Evolutionary conservation across 768 basidiomycete species (phyloP).

Genomic region (Lactarius vividus): DNA sequence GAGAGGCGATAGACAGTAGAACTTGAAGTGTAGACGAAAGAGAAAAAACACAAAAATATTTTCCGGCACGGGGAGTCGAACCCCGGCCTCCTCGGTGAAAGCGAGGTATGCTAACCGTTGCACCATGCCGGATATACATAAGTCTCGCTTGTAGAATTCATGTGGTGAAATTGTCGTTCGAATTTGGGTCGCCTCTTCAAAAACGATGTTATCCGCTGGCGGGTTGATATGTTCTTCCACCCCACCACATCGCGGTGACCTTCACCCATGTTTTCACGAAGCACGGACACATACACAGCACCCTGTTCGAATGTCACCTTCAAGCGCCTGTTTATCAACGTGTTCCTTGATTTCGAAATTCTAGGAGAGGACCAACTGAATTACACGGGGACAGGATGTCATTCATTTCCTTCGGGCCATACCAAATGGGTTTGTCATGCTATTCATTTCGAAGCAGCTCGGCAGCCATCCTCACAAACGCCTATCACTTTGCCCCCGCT

Average conservation of each 20-base stretch:
- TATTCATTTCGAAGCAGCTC: neutral
- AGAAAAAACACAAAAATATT: neutral
- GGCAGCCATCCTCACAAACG: neutral
- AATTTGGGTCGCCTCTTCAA: constrained; percentile 1
- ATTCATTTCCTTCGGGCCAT: neutral
- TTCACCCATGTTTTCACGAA: neutral
- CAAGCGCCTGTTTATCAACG: neutral
- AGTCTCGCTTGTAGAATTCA: neutral
- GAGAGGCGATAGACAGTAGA: neutral
- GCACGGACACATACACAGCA: neutral
- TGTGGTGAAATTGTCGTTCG: neutral
- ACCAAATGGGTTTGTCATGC: neutral
- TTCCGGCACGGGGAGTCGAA: constrained; percentile 27
- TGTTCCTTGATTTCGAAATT: neutral
- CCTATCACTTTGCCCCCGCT: neutral
- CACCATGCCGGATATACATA: constrained; percentile 23
- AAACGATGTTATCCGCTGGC: neutral
- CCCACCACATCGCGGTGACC: neutral
- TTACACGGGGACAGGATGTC: neutral
- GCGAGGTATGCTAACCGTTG: constrained; percentile 27
- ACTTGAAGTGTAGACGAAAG: too few species aligned
- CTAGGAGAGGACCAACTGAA: neutral
- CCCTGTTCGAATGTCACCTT: neutral
- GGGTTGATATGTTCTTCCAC: too few species aligned
- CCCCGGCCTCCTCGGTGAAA: constrained; percentile 27